Percentiles rank a stretch among this genome's conserved stretches.
Evolutionary conservation across 148 eudicot species (phyloP).

Genomic region (Suaeda aralocaspica): DNA sequence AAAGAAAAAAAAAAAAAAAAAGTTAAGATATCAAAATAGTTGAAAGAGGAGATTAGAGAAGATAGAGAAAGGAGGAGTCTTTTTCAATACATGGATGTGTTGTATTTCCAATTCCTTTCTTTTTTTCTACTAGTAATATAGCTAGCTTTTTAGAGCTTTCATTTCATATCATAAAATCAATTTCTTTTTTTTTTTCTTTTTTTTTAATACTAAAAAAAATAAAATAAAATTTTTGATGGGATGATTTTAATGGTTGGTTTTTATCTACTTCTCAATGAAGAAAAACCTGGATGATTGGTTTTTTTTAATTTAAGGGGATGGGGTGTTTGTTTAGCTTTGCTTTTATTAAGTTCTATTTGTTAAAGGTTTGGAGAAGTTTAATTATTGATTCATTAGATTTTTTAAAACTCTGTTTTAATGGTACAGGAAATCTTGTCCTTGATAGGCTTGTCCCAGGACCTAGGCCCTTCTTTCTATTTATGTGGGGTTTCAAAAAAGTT

Average conservation of each 20-base stretch:
- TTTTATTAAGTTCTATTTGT: slow-evolving; percentile 19
- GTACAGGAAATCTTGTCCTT: slow-evolving; percentile 63
- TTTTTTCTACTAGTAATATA: too few species aligned
- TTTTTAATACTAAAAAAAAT: too few species aligned
- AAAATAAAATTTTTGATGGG: too few species aligned
- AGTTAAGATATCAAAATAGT: slow-evolving; percentile 8
- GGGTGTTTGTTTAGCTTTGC: not conserved
- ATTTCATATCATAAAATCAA: slow-evolving; percentile 23
- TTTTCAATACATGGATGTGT: slow-evolving; percentile 15
- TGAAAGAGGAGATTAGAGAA: slow-evolving; percentile 16
- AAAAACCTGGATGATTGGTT: slow-evolving; percentile 35
- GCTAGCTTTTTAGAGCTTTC: slow-evolving; percentile 15
- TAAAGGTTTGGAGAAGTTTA: slow-evolving; percentile 5
- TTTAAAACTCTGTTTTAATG: slow-evolving; percentile 23
- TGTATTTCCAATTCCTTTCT: not conserved
- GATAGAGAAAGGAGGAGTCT: slow-evolving; percentile 13
- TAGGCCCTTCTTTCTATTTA: slow-evolving; percentile 7
- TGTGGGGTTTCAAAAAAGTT: slow-evolving; percentile 21
- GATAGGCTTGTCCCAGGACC: slow-evolving; percentile 32
- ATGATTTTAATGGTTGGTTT: too few species aligned
- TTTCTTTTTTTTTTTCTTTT: slow-evolving; percentile 15
- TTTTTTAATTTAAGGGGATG: slow-evolving; percentile 16
- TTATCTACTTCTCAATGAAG: slow-evolving; percentile 41
- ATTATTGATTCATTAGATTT: slow-evolving; percentile 20
- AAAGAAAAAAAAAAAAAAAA: not conserved